Evolutionary conservation across 208 protist species (phyloP).

Genomic region (Acanthamoeba healyi): DNA sequence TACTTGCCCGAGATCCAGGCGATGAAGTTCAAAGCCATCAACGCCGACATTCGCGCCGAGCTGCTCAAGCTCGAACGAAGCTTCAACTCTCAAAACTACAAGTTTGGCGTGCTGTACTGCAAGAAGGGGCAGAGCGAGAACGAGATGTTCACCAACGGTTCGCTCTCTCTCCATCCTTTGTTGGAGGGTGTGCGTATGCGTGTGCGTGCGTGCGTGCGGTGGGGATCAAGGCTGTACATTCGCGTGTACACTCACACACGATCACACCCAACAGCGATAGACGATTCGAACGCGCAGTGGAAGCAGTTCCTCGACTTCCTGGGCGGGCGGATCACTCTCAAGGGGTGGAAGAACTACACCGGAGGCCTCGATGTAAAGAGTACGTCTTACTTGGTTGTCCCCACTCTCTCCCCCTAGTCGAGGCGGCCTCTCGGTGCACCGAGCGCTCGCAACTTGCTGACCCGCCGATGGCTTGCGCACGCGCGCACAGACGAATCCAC

Average conservation of each 20-base stretch:
- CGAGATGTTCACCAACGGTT: constrained; percentile 68
- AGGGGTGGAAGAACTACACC: constrained; percentile 71
- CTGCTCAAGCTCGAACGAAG: constrained; percentile 62
- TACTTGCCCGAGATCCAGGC: constrained; percentile 67
- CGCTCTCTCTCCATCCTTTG: background rate
- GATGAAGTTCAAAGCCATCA: constrained; percentile 58
- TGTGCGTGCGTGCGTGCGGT: no score
- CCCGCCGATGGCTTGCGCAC: background rate
- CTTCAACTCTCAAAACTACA: constrained; percentile 66
- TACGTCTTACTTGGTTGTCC: background rate
- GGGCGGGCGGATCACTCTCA: constrained; percentile 42
- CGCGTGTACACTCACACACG: no score
- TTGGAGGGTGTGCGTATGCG: background rate
- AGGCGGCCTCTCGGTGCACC: background rate
- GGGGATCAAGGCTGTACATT: no score
- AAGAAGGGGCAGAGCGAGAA: constrained; percentile 61
- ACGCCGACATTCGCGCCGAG: background rate
- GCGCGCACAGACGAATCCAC: constrained; percentile 44
- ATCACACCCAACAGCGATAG: no score
- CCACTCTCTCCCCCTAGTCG: no score
- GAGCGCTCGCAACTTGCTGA: background rate
- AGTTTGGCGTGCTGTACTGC: constrained; percentile 62
- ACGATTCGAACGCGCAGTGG: background rate
- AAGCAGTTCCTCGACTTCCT: constrained; percentile 41
- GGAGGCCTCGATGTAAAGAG: constrained; percentile 65